These are phyloP conservation scores for Tylopilus orsonianus DNA, from an alignment of 1,284 basidiomycete genomes.

Conservation along the genomic window DNA sequence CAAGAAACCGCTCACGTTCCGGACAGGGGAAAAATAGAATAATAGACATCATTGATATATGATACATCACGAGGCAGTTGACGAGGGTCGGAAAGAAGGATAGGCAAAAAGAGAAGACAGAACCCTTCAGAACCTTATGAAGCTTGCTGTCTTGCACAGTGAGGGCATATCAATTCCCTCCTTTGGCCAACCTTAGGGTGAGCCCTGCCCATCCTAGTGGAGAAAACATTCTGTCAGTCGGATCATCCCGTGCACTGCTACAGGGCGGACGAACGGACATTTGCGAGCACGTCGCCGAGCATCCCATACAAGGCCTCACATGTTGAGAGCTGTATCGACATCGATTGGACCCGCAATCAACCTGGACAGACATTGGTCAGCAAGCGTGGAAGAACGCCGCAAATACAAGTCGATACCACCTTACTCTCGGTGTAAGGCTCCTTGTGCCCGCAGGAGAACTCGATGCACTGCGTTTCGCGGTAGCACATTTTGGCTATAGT, in stretches of 20 bases:
- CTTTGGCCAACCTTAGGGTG: slow-evolving; percentile 20
- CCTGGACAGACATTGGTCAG: slow-evolving; percentile 31
- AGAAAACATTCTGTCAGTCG: slow-evolving; percentile 11
- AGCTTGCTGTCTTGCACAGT: slow-evolving; percentile 23
- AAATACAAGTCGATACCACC: slow-evolving; percentile 14
- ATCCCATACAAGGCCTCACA: slow-evolving; percentile 32
- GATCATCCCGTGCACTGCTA: background rate
- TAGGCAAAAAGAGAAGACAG: background rate
- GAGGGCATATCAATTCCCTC: slow-evolving; percentile 20
- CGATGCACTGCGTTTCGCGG: slow-evolving; percentile 30
- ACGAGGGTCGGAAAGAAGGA: background rate
- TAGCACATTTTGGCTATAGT: slow-evolving; percentile 25
- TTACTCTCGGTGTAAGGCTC: slow-evolving; percentile 31
- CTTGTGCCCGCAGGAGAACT: slow-evolving; percentile 23
- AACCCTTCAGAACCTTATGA: slow-evolving; percentile 8
- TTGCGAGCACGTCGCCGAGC: slow-evolving; percentile 38
- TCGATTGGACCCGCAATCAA: slow-evolving; percentile 38
- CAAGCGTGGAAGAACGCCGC: slow-evolving; percentile 10
- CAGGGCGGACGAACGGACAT: slow-evolving; percentile 24
- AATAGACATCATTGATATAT: slow-evolving; percentile 18
- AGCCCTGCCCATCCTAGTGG: slow-evolving; percentile 25
- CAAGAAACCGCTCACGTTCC: background rate
- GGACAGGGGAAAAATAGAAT: slow-evolving; percentile 18
- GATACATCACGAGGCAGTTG: slow-evolving; percentile 11
- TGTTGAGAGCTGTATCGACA: slow-evolving; percentile 44